Evolutionary conservation across 1,284 basidiomycete genomes (phyloP).

Genomic region (Mycosarcoma maydis): DNA sequence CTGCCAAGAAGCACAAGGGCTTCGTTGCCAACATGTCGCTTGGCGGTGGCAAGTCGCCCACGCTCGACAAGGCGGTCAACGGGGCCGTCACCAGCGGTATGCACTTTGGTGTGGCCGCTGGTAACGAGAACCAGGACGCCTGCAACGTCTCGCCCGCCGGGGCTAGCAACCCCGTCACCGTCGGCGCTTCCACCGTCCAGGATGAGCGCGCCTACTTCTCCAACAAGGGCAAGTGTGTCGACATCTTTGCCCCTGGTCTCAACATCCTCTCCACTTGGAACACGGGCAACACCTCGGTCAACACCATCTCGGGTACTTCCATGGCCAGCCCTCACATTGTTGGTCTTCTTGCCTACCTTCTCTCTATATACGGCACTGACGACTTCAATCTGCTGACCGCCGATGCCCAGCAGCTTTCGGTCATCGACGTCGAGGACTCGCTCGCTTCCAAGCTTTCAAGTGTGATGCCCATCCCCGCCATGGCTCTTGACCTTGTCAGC

Average conservation of each 20-base stretch:
- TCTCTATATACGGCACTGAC: slow-evolving; percentile 72
- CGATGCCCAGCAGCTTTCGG: slow-evolving; percentile 29
- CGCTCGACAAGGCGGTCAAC: slow-evolving; percentile 87
- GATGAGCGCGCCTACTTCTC: slow-evolving; percentile 88
- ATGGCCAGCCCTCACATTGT: slow-evolving; percentile 73
- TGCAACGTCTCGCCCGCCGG: slow-evolving; percentile 83
- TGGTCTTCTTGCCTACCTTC: slow-evolving; percentile 70
- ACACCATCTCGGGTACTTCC: slow-evolving; percentile 76
- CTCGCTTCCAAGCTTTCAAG: slow-evolving; percentile 61
- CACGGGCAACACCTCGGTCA: slow-evolving; percentile 70
- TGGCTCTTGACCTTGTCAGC: slow-evolving; percentile 57
- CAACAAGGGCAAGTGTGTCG: slow-evolving; percentile 74
- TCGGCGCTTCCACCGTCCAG: slow-evolving; percentile 71
- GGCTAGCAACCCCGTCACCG: slow-evolving; percentile 77
- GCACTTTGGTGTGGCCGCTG: slow-evolving; percentile 82
- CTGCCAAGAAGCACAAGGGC: slow-evolving; percentile 81
- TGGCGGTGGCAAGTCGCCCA: slow-evolving; percentile 90
- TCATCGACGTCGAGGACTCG: slow-evolving; percentile 39
- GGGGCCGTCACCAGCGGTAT: slow-evolving; percentile 83
- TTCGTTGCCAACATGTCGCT: slow-evolving; percentile 98
- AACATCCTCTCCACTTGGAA: slow-evolving; percentile 73
- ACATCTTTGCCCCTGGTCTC: slow-evolving; percentile 83
- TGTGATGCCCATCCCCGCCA: slow-evolving; percentile 52
- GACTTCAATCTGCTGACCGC: slow-evolving; percentile 49
- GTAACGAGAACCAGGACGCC: slow-evolving; percentile 77